Base-by-base conservation (phyloP, 2,329 filamentous ascomycete genomes). In the Penicillium sp. region DNA sequence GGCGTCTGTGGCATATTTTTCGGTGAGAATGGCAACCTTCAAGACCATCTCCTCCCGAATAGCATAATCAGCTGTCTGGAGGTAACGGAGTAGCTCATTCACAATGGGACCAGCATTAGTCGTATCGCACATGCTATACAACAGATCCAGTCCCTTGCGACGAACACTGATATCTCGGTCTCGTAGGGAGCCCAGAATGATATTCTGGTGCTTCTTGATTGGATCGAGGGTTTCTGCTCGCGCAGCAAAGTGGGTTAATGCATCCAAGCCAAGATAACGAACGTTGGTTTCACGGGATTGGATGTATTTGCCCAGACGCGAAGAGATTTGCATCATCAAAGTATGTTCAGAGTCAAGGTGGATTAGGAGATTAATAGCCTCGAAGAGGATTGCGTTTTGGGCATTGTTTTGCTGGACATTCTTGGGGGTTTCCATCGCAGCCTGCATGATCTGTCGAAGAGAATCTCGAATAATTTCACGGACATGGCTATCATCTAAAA, bases 321-420 rank as follows among this genome's bases (percentile, higher is more conserved):
- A 84, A 3, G 95, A 98, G 60, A 99, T 96, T 69, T 98, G 93
- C 69, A 96, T 89, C 92, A 99, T 97, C 53, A 99, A 81, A 23
- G 89, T 89, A 64, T 93, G 90, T 74, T 99, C 95, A 0, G 92
- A 97, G 67, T 98, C 95, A 25, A 99, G 85, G 72, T 99, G 95
- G 64, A 99, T 99, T 66, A 97, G 95, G 45, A 99, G 85, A 72
- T 99, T 97, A 75, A 99, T 99, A 25, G 95, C 96, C 80, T 99
- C 95, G 70, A 99, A 99, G 1, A 99, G 83, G 14, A 99, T 92
- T 0, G 95, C 95, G 70, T 99, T 99, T 71, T 98, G 95, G 0
- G 95, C 95, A 72, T 99, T 99, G 76, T 99, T 99, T 73, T 99
- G 95, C 76, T 99, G 95, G 16, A 99, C 95, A 68, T 99, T 99